A percentile compares a stretch with the other conserved stretches of the same genome.
Conservation (phyloP, 192 early-diverging fungal genomes). For the Phlyctochytrium bullatum region DNA sequence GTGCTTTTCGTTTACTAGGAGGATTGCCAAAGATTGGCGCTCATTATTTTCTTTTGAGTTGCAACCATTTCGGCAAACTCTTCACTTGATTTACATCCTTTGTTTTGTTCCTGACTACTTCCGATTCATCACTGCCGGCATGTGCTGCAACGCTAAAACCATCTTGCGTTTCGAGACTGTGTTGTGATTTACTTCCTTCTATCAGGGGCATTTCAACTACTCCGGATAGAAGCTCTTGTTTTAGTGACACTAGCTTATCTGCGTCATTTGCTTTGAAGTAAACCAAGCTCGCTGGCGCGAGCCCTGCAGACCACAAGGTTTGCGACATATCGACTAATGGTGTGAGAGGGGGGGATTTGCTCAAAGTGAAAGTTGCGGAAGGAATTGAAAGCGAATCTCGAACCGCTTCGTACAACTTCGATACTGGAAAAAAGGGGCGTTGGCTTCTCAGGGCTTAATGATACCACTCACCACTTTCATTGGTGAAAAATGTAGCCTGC, state of each 20-base stretch:
- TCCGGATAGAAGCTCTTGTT: no score
- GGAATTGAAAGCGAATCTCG: constrained; percentile 3
- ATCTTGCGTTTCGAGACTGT: no score
- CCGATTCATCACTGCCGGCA: no score
- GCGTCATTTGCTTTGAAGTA: constrained; percentile 43
- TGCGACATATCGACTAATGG: constrained; percentile 15
- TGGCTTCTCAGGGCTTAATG: no score
- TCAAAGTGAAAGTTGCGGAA: constrained; percentile 26
- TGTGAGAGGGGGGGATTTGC: constrained; percentile 39
- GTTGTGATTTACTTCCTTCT: no score
- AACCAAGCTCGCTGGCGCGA: constrained; percentile 45
- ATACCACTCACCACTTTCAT: constrained; percentile 61
- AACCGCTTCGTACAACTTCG: constrained; percentile 17
- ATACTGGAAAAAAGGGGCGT: constrained; percentile 10
- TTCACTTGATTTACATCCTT: no score
- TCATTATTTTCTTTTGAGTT: not conserved
- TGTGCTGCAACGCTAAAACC: no score
- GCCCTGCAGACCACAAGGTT: constrained; percentile 43
- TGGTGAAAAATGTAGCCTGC: constrained; percentile 72
- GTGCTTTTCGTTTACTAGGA: not conserved
- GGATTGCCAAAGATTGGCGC: not conserved
- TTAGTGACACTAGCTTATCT: no score
- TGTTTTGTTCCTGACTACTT: no score
- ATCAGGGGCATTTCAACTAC: no score
- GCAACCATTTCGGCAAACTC: no score